Percentiles rank a stretch among this genome's conserved stretches.
Conservation (phyloP, 2,329 filamentous ascomycete genomes). For the Colletotrichum trifolii region DNA sequence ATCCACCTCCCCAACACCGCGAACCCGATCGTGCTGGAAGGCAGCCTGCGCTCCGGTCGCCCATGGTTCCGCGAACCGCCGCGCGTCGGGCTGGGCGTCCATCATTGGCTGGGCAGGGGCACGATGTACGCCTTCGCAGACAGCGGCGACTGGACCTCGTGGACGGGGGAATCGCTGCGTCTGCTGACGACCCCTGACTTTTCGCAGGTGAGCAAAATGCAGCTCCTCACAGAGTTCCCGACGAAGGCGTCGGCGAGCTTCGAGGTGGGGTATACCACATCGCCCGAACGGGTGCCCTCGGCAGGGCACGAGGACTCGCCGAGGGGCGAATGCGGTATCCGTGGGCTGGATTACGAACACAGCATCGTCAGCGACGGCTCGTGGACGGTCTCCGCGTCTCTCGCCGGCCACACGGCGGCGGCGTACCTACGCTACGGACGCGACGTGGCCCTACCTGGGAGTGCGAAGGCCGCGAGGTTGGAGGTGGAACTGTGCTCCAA, state of each 20-base stretch:
- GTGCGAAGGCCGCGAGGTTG: slow-evolving; percentile 44
- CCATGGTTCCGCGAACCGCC: slow-evolving; percentile 40
- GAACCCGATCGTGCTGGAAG: slow-evolving; percentile 50
- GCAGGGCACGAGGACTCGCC: slow-evolving; percentile 46
- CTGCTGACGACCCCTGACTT: slow-evolving; percentile 45
- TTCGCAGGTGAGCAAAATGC: slow-evolving; percentile 43
- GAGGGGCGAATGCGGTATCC: slow-evolving; percentile 47
- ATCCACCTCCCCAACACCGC: slow-evolving; percentile 43
- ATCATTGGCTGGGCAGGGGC: slow-evolving; percentile 47
- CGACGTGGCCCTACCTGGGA: slow-evolving; percentile 44
- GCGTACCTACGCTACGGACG: slow-evolving; percentile 51
- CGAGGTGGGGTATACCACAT: slow-evolving; percentile 54
- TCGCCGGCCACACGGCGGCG: slow-evolving; percentile 44
- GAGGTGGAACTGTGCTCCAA: slow-evolving; percentile 56
- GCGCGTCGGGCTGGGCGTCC: slow-evolving; percentile 46
- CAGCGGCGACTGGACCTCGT: slow-evolving; percentile 53
- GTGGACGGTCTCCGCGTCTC: slow-evolving; percentile 54
- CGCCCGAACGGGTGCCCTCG: slow-evolving; percentile 45
- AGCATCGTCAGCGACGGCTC: slow-evolving; percentile 41
- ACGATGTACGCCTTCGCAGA: slow-evolving; percentile 53
- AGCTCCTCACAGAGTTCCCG: slow-evolving; percentile 45
- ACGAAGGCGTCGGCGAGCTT: slow-evolving; percentile 48
- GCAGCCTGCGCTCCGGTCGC: slow-evolving; percentile 43
- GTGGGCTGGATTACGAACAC: slow-evolving; percentile 50
- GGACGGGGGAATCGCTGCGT: slow-evolving; percentile 44